Evolutionary conservation across 208 protist species (phyloP), one percentile per base, ranked within the genome.

Genomic region (Trypanosoma lewisi): DNA sequence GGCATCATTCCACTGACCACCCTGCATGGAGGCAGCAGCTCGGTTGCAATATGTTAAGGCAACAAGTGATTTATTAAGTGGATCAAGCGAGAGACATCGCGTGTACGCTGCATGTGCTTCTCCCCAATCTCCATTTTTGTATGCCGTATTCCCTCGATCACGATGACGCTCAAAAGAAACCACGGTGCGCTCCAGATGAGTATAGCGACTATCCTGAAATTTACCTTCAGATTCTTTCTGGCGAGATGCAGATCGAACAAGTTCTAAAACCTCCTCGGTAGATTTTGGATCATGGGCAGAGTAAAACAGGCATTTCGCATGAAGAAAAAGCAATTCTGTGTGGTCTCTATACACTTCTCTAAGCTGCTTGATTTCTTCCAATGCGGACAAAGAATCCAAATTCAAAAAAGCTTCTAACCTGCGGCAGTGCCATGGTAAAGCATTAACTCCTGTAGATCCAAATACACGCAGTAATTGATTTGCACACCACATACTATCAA

Each of bases 251-350:
- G 64, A 55, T 33, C 74, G 67, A 34, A 95, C 67, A 11, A 89
- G 61, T 16, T 67, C 54, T 25, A 89, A 71, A 27, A 64, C 69
- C 33, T 67, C 54, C 17, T 16, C 30, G 7, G 83, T 92, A 25
- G 73, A 80, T 12, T 56, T 49, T 28, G 67, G 69, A 70, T 94
- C 83, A 67, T 90, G 85, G 16, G 74, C 72, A 45, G 75, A 82
- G 65, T 85, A 91, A 70, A 94, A 94, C 34, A 91, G 39, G 27
- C 76, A 74, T 66, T 92, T 92, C 56, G 83, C 77, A 19, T 85
- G 75, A 4, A 92, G 53, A 50, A 75, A 79, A 41, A 82, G 49
- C 12, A 89, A 63, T 36, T 91, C 84, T n/a, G 79, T 41, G 44
- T 59, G 50, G 5, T 67, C 55, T 2, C 72, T 69, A 56, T 82